Base-by-base conservation (phyloP, 225 moss, liverwort and hornwort genomes). In the Physcomitrium patens region DNA sequence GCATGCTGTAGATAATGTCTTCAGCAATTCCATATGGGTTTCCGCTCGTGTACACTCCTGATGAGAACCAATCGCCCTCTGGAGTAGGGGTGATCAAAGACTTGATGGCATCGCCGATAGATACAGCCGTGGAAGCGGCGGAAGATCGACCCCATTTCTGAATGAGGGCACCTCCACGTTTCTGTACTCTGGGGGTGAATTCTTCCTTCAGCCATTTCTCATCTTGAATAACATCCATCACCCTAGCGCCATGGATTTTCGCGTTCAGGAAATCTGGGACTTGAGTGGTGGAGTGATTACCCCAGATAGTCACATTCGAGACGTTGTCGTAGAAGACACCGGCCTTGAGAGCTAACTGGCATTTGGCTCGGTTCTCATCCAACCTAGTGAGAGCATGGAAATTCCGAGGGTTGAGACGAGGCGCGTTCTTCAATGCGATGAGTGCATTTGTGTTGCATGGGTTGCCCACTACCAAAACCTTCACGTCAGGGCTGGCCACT, bases 381-480 rank as follows among this genome's bases (percentile, higher is more conserved):
- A 99, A 73, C 65, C 97, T 74, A 14, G 97, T 99, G 22, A 99
- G 84, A 5, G 93, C 97, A 72, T 99, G 97, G 26, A 99, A 99
- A 52, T 99, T 99, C 65, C 61, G 85, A 3, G 87, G 73, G 26
- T 89, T 89, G 14, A 95, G 87, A 18, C 86, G 80, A 0, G 95
- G 93, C 11, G 95, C 93, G 66, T 99, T 99, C 78, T 99, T 99
- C 65, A 99, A 4, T 1, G 97, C 95, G 56, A 99, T 95, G 52
- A 99, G 78, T 12, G 97, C 90, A 68, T 99, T 99, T n/a, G 97
- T 99, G 52, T 99, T 99, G 76, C 97, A 95, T 6, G 94, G 97
- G 53, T 99, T 99, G 12, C 93, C 94, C 1, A 99, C 93, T 15
- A 99, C 97, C 15, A 97, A 66, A 26, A 99, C 97, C 81, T 95